A percentile compares a stretch with the other conserved stretches of the same genome.
These are phyloP conservation scores for Murraya koenigii DNA, from an alignment of 345 rosid species.

Conservation along the genomic window DNA sequence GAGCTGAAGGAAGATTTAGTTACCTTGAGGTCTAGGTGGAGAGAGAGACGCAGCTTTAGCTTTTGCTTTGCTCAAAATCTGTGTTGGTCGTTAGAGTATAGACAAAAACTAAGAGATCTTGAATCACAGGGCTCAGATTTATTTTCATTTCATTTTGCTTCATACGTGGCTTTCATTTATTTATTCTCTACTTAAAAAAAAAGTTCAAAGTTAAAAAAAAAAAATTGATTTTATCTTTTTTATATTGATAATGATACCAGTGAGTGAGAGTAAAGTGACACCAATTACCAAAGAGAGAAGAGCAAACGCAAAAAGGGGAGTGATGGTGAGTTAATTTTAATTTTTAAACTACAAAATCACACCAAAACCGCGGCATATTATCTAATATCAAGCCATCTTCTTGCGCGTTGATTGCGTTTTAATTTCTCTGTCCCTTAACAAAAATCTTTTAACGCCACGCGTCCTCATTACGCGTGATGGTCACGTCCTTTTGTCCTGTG, in stretches of 20 bases:
- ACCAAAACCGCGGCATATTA: background rate
- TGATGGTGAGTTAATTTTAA: background rate
- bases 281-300: background rate
- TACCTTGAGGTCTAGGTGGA: background rate
- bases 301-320: background rate
- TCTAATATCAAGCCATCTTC: background rate
- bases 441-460: background rate
- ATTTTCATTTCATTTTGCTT: background rate
- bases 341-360: too few relatives aligned
- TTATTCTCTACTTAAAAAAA: background rate
- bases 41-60: background rate
- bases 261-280: background rate
- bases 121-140: background rate
- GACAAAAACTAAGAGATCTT: constrained; percentile 10
- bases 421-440: background rate
- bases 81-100: background rate
- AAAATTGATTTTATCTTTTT: too few relatives aligned
- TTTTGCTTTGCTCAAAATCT: background rate
- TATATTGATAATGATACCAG: background rate
- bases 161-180: background rate
- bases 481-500: background rate
- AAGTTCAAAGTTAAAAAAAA: too few relatives aligned
- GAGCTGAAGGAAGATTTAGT: background rate
- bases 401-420: constrained; percentile 6
- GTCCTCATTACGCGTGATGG: background rate